phyloP scores from a whole-genome alignment of 2,329 filamentous ascomycete genomes.

The Xylaria arbuscula region DNA sequence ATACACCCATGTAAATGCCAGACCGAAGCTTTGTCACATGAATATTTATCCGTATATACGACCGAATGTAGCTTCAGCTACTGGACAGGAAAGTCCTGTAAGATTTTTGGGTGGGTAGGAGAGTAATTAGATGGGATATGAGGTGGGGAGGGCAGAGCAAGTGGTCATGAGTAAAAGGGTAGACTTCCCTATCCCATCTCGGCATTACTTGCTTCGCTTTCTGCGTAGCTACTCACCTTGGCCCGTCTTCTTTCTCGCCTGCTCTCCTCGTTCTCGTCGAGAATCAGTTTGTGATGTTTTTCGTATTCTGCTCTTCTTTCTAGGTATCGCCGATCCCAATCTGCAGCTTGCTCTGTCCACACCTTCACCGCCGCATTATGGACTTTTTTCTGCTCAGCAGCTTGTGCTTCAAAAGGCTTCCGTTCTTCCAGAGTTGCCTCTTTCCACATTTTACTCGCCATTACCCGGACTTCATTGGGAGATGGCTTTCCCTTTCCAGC shows the following conservation, averaged over 20 bases:
- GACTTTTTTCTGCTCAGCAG: slow-evolving; percentile 74
- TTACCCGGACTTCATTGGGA: slow-evolving; percentile 85
- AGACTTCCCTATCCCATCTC: slow-evolving; percentile 44
- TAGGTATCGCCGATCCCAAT: slow-evolving; percentile 77
- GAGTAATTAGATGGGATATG: not conserved
- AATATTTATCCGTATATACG: not conserved
- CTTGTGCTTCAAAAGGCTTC: slow-evolving; percentile 81
- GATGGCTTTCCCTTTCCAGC: slow-evolving; percentile 72
- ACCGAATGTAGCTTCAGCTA: not conserved
- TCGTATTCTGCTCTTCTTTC: slow-evolving; percentile 65
- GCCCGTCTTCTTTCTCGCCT: slow-evolving; percentile 48
- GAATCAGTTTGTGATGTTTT: slow-evolving; percentile 61
- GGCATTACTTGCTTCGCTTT: slow-evolving; percentile 52
- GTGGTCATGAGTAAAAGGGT: not conserved
- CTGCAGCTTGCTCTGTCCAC: slow-evolving; percentile 70
- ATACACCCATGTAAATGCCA: slow-evolving; percentile 28
- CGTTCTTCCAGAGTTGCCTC: slow-evolving; percentile 76
- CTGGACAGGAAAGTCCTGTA: not conserved
- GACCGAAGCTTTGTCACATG: slow-evolving; percentile 1
- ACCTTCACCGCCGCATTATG: slow-evolving; percentile 68
- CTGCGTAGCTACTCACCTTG: slow-evolving; percentile 54
- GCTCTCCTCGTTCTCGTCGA: slow-evolving; percentile 44
- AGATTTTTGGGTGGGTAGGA: not conserved
- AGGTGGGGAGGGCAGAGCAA: not conserved
- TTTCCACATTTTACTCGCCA: slow-evolving; percentile 92